phyloP scores from a whole-genome alignment of 257 asterid genomes.

The Jacaranda mimosifolia region DNA sequence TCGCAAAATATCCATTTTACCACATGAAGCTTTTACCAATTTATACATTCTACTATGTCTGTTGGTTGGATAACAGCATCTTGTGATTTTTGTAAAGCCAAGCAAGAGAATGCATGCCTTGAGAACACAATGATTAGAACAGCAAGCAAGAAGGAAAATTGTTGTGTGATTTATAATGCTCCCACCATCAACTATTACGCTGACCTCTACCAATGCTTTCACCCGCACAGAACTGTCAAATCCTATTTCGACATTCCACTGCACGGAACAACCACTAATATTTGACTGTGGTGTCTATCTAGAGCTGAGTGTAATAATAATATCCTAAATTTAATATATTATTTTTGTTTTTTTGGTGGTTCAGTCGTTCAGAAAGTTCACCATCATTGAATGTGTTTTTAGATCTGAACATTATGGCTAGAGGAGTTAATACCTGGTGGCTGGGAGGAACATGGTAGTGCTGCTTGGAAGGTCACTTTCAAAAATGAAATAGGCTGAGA shows the following conservation, averaged over 20 bases:
- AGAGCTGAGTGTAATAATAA: not conserved
- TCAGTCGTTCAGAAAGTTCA: no score
- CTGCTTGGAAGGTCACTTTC: not conserved
- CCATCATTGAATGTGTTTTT: not conserved
- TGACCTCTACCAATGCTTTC: not conserved
- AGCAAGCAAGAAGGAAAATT: not conserved
- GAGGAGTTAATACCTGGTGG: not conserved
- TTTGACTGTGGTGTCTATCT: not conserved
- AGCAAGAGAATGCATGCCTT: not conserved
- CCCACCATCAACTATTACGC: not conserved
- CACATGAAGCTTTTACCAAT: not conserved
- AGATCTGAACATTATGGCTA: not conserved
- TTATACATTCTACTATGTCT: not conserved
- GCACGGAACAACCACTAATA: no score
- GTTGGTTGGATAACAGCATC: not conserved
- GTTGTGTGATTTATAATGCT: not conserved
- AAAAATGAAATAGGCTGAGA: not conserved
- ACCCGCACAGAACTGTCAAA: not conserved
- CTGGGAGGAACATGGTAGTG: not conserved
- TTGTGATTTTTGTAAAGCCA: not conserved
- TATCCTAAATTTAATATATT: no score
- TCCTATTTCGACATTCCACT: not conserved
- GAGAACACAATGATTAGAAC: not conserved
- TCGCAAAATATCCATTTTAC: not conserved
- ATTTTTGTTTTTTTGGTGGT: no score